Percentiles rank a stretch among this genome's conserved stretches.
These are phyloP conservation scores for Phalaenopsis equestris DNA, from an alignment of 106 monocot genomes.

Conservation along the genomic window DNA sequence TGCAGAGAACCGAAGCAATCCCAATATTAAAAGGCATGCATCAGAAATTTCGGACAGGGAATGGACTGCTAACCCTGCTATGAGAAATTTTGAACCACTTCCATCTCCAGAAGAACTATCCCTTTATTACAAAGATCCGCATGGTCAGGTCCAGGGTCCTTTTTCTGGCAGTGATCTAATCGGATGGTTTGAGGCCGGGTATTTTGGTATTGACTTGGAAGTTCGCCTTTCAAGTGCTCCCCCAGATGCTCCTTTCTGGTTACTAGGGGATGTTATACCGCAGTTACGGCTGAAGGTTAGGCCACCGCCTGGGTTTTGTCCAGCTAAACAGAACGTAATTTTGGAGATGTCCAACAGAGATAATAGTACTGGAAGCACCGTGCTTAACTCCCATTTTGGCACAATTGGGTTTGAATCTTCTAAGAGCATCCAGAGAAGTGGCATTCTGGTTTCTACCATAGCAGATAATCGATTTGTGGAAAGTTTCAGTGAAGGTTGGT, in stretches of 20 bases:
- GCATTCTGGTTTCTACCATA: conserved; percentile 33
- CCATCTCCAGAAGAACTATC: conserved; percentile 68
- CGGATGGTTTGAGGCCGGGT: conserved; percentile 93
- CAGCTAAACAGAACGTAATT: conserved; percentile 32
- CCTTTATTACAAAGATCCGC: conserved; percentile 87
- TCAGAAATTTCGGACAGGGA: conserved; percentile 25
- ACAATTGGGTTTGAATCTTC: conserved; percentile 15
- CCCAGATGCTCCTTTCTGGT: conserved; percentile 50
- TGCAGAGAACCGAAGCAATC: conserved; percentile 19
- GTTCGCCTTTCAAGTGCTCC: conserved; percentile 63
- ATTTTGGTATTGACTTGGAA: conserved; percentile 95
- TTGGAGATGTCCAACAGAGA: conserved; percentile 14
- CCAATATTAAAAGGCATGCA: conserved; percentile 16
- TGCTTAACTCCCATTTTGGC: conserved; percentile 15
- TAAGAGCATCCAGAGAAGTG: conserved; percentile 34
- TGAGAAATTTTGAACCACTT: conserved; percentile 27
- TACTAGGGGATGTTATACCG: conserved; percentile 95
- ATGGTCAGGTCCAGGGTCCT: conserved; percentile 88
- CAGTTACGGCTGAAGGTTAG: conserved; percentile 63
- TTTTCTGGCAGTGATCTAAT: conserved; percentile 90
- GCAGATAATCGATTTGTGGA: conserved; percentile 69
- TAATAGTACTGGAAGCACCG: conserved; percentile 9
- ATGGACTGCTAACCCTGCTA: conserved; percentile 7
- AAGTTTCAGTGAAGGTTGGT: conserved; percentile 44
- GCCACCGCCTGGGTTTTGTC: conserved; percentile 82